A percentile compares a stretch with the other conserved stretches of the same genome.
Conservation (phyloP, 169 alveolate genomes). For the Plasmodium knowlesi region DNA sequence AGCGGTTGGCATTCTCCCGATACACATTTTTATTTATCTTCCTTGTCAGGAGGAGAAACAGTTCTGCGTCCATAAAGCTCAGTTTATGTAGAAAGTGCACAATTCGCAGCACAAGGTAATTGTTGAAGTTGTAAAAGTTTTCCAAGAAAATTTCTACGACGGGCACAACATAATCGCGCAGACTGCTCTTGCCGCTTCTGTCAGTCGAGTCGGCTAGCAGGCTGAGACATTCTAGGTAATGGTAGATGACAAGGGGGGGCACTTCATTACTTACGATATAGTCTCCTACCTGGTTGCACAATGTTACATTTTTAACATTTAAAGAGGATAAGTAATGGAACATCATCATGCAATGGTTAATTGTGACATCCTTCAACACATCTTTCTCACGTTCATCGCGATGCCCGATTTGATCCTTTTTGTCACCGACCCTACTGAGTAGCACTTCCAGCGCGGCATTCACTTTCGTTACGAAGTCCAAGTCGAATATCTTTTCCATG, state of each 20-base stretch:
- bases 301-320: constrained; percentile 34
- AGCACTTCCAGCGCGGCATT: constrained; percentile 24
- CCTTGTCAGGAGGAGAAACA: constrained; percentile 39
- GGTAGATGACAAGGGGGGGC: constrained; percentile 47
- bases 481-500: constrained; percentile 48
- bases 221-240: constrained; percentile 50
- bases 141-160: constrained; percentile 29
- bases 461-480: constrained; percentile 30
- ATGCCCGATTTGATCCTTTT: not conserved
- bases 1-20: constrained; percentile 37
- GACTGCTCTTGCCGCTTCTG: not conserved
- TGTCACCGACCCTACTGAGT: not conserved
- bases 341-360: constrained; percentile 32
- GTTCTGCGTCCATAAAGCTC: constrained; percentile 10
- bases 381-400: not conserved
- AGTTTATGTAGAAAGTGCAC: constrained; percentile 36
- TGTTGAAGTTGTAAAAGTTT: constrained; percentile 36
- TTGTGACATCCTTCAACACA: not conserved
- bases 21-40: constrained; percentile 66
- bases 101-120: constrained; percentile 34
- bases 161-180: constrained; percentile 8
- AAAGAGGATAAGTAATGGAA: constrained; percentile 60
- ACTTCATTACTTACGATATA: constrained; percentile 31
- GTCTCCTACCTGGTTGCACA: constrained; percentile 19
- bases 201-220: constrained; percentile 13